phyloP scores from a whole-genome alignment of 768 basidiomycete genomes.

The Mycena olivaceomarginata region DNA sequence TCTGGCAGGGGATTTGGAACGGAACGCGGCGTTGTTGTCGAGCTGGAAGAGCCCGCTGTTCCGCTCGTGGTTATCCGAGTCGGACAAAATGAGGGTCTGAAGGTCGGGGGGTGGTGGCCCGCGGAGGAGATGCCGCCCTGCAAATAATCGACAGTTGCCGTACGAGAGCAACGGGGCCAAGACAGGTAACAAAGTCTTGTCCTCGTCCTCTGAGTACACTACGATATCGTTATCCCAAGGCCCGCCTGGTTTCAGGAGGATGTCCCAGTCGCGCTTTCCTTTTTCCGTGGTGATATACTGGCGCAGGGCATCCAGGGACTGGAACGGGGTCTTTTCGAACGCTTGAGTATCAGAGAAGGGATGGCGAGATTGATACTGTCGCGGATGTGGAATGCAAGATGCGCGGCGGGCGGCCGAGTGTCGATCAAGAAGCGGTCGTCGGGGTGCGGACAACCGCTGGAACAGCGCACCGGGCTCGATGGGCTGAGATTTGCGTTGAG shows the following conservation, averaged over 20 bases:
- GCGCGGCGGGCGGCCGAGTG: slow-evolving; percentile 83
- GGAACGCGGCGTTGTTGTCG: slow-evolving; percentile 73
- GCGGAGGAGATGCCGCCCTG: slow-evolving; percentile 83
- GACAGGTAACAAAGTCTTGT: slow-evolving; percentile 81
- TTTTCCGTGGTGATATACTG: slow-evolving; percentile 90
- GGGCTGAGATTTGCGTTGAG: slow-evolving; percentile 56
- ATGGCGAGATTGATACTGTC: slow-evolving; percentile 91
- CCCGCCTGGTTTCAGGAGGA: slow-evolving; percentile 67
- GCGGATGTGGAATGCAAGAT: slow-evolving; percentile 77
- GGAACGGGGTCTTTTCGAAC: slow-evolving; percentile 85
- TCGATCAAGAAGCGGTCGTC: slow-evolving; percentile 87
- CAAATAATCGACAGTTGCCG: slow-evolving; percentile 79
- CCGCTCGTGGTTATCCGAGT: slow-evolving; percentile 58
- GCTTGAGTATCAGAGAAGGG: slow-evolving; percentile 93
- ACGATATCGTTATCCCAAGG: slow-evolving; percentile 87
- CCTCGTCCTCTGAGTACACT: slow-evolving; percentile 88
- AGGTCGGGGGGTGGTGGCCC: slow-evolving; percentile 75
- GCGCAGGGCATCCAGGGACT: slow-evolving; percentile 79
- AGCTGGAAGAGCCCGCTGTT: slow-evolving; percentile 80
- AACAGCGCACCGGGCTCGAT: slow-evolving; percentile 69
- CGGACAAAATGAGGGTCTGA: slow-evolving; percentile 69
- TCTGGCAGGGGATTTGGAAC: slow-evolving; percentile 73
- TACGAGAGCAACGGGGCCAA: slow-evolving; percentile 74
- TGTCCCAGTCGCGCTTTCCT: slow-evolving; percentile 84
- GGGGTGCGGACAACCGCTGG: slow-evolving; percentile 67